phyloP scores from a whole-genome alignment of 352 stramenopile species.

The Phytophthora boehmeriae region DNA sequence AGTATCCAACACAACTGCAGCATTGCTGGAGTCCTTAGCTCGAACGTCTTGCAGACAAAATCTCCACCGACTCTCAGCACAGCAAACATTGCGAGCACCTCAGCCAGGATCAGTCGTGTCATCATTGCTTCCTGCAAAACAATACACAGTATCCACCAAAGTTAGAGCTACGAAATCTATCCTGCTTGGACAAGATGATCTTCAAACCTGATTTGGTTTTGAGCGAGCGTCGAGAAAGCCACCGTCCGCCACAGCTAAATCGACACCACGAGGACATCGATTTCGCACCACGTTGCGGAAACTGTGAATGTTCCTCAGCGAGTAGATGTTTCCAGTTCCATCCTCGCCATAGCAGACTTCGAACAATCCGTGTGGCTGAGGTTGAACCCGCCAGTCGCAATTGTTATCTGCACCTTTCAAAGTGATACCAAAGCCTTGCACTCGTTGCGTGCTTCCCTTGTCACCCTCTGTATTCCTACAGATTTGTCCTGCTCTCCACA shows the following conservation, averaged over 20 bases:
- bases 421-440: slow-evolving; percentile 72
- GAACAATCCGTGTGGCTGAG: slow-evolving; percentile 24
- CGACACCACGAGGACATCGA: slow-evolving; percentile 41
- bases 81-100: slow-evolving; percentile 63
- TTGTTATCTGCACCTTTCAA: slow-evolving; percentile 43
- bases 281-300: slow-evolving; percentile 51
- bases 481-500: slow-evolving; percentile 45
- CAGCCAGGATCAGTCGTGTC: slow-evolving; percentile 61
- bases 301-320: slow-evolving; percentile 51
- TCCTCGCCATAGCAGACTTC: slow-evolving; percentile 68
- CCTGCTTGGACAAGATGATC: background rate
- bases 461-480: background rate
- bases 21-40: slow-evolving; percentile 64
- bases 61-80: slow-evolving; percentile 51
- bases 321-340: slow-evolving; percentile 76
- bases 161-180: background rate
- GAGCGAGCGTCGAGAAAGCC: slow-evolving; percentile 75
- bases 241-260: slow-evolving; percentile 73
- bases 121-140: slow-evolving; percentile 64
- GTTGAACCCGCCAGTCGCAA: slow-evolving; percentile 57
- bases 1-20: slow-evolving; percentile 70
- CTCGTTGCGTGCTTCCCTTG: background rate
- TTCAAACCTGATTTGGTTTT: slow-evolving; percentile 56
- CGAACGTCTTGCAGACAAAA: slow-evolving; percentile 87
- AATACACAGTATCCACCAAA: background rate